phyloP scores from a whole-genome alignment of 2,329 filamentous ascomycete genomes.

The Ilyonectria destructans region DNA sequence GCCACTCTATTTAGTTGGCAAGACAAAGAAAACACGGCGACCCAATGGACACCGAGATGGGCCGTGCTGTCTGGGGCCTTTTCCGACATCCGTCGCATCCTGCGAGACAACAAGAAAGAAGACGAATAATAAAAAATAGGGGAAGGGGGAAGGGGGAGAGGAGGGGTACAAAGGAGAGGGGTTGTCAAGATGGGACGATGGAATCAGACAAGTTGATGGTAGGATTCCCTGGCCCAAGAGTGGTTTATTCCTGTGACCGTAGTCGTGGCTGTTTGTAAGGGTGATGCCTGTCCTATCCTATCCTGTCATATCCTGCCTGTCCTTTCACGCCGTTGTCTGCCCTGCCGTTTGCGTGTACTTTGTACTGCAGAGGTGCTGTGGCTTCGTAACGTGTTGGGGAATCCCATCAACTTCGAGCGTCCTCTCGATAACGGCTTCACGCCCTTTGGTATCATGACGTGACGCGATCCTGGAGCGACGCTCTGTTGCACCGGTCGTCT shows the following conservation, averaged over 20 bases:
- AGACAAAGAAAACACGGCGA: background rate
- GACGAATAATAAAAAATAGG: slow-evolving; percentile 13
- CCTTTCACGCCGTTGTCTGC: background rate
- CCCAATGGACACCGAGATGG: background rate
- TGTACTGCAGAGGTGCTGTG: no score
- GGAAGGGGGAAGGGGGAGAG: slow-evolving; percentile 17
- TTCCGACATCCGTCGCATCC: background rate
- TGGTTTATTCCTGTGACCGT: slow-evolving; percentile 10
- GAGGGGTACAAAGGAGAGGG: slow-evolving; percentile 20
- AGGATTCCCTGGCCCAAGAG: slow-evolving; percentile 6
- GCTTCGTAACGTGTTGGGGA: background rate
- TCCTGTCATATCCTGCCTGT: slow-evolving; percentile 7
- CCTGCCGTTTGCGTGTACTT: background rate
- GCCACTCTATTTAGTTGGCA: background rate
- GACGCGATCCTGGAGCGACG: background rate
- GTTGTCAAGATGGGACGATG: slow-evolving; percentile 32
- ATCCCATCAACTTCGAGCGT: background rate
- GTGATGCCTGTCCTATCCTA: slow-evolving; percentile 23
- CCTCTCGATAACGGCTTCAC: background rate
- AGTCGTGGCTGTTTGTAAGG: background rate
- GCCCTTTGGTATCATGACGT: background rate
- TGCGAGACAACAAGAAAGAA: slow-evolving; percentile 4
- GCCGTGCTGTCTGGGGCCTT: background rate
- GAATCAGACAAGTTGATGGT: slow-evolving; percentile 21
- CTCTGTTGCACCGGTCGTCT: slow-evolving; percentile 4